Base-by-base conservation (phyloP, 2,329 filamentous ascomycete genomes). In the Scedosporium boydii region DNA sequence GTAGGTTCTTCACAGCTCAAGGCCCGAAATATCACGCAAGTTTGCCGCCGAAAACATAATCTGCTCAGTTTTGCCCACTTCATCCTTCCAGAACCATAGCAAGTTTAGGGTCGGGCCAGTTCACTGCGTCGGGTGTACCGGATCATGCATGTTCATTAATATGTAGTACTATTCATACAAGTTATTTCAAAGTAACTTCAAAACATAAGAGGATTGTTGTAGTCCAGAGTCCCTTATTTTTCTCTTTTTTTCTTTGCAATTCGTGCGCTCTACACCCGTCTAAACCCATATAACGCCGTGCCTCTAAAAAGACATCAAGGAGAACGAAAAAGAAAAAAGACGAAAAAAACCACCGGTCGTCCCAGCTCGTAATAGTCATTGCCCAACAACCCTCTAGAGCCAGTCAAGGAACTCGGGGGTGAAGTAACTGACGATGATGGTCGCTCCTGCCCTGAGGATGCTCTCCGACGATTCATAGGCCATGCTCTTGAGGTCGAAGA, bases 401-500 rank as follows among this genome's bases (percentile, higher is more conserved):
- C 85, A 88, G 72, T 88, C 85, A 27, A 89, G 76, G 71, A 89
- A 87, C 67, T 88, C 90, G 0, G 95, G 95, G 0, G 90, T 93
- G 70, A 98, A 98, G 76, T 99, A 99, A 75, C 86, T 95, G 69
- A 98, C 84, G 53, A 99, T 84, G 70, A 99, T 98, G 0, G 88
- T 93, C 6, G 95, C 95, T 53, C 95, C 95, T 7, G 95, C 95
- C 68, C 95, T 84, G 64, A 99, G 77, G 66, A 99, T 98, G 26
- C 93, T 91, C 75, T 98, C 91, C 0, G 91, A 96, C 64, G 90
- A 89, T 79, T 99, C 95, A 69, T 96, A 93, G 0, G 91, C 95
- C 90, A 97, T 97, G 3, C 87, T 80, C 78, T 93, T 95, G 71
- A 98, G 79, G 73, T 97, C 93, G 71, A 98, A 99, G 3, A 99